Base-by-base conservation (phyloP, 768 basidiomycete genomes). In the Serendipita sp. region DNA sequence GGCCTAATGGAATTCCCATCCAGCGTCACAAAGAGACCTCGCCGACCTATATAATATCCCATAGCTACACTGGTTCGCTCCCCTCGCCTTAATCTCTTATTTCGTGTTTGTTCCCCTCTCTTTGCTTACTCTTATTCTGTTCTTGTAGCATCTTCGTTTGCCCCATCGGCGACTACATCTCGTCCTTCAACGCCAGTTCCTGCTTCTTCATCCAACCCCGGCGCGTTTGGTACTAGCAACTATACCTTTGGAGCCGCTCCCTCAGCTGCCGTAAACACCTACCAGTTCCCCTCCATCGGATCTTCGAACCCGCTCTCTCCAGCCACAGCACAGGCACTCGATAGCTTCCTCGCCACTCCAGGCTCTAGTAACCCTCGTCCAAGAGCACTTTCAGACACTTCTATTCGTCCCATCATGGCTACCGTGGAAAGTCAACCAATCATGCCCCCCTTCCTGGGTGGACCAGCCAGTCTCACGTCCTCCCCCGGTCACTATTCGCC, bases 331-430 rank as follows among this genome's bases (percentile, higher is more conserved):
- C 45, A 50, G 17, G 45, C 45, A 7, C 28, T 50, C 20, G 53
- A 58, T 11, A 58, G 11, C 53, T 58, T 58, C 28, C 53, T 58
- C n/a, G 53, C 24, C 11, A 24, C 31, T 34, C 53, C 53, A 28
- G 53, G 53, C 17, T 26, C 24, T 31, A 34, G 24, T 9, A 58
- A 58, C 26, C 53, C 11, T n/a, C 20, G 53, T n/a, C 53, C 53
- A 58, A 58, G 53, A 58, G 53, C 53, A 28, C 53, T 58, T 31
- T 58, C 53, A 5, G 53, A 58, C n/a, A 58, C 53, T 9, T 58
- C 53, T 31, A 31, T 58, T 30, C 20, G 53, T n/a, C 53, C 53
- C 3, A 31, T 31, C 30, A 58, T 58, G 53, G n/a, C 53, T 31
- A 31, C 53, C 24, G 53, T 58, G 4, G 53, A 58, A 24, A 58